Percentiles rank a stretch among this genome's conserved stretches.
These are phyloP conservation scores for Pseudomonodictys pantanalensis DNA, from an alignment of 495 filamentous ascomycete genomes.

Conservation along the genomic window DNA sequence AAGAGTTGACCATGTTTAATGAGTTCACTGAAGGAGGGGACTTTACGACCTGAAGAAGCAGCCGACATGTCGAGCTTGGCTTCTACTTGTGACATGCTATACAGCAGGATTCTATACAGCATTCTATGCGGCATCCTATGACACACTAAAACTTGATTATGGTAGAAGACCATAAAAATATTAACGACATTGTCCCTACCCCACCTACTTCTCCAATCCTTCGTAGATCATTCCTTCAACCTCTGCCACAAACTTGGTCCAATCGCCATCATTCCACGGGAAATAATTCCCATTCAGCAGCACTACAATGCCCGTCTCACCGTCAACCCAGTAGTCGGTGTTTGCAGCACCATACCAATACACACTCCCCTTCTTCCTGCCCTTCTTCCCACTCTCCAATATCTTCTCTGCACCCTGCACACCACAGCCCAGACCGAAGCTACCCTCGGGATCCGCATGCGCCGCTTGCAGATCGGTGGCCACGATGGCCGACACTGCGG, in stretches of 20 bases:
- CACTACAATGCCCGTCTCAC: slow-evolving; percentile 20
- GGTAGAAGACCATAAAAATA: background rate
- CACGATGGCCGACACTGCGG: background rate
- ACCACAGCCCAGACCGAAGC: slow-evolving; percentile 18
- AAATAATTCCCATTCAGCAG: slow-evolving; percentile 17
- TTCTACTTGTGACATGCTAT: no score
- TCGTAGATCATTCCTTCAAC: slow-evolving; percentile 13
- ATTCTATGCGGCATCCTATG: no score
- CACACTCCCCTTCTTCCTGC: slow-evolving; percentile 21
- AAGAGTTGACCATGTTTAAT: no score
- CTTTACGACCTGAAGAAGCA: no score
- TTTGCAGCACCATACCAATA: slow-evolving; percentile 30
- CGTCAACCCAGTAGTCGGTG: slow-evolving; percentile 21
- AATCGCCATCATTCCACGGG: slow-evolving; percentile 16
- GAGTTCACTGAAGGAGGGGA: no score
- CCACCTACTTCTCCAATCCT: background rate
- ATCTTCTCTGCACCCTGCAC: slow-evolving; percentile 9
- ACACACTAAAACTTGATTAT: no score
- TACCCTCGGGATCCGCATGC: slow-evolving; percentile 10
- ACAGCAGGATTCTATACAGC: no score
- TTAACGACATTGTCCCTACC: background rate
- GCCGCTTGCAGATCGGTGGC: background rate
- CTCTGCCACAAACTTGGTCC: slow-evolving; percentile 9
- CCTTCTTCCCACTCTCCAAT: slow-evolving; percentile 6
- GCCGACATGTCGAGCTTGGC: no score